Evolutionary conservation across 768 basidiomycete genomes (phyloP), one percentile per base, ranked within the genome.

Genomic region (Tylopilus sp.): DNA sequence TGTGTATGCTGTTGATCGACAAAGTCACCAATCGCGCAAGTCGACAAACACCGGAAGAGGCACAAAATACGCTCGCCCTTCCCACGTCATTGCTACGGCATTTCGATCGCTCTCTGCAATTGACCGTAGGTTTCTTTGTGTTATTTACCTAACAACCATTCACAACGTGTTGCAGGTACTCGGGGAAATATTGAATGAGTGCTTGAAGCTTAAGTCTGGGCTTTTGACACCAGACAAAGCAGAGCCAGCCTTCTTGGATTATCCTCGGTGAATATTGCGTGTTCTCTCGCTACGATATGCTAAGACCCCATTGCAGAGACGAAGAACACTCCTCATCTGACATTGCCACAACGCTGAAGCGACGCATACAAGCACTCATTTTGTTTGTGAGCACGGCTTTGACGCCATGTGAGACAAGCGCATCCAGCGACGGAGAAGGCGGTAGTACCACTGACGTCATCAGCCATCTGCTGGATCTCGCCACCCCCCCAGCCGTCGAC

Each of bases 1-100:
- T 97, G 14, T 83, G 79, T 50, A 88, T 97, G 83, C 81, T 98
- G 1, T 76, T 98, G 22, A 76, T 93, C 2, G 91, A 95, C 61
- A 91, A 87, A 60, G 75, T 79, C 4, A 79, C 84, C 10, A 89
- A 83, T 58, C 82, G 85, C 17, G 78, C 86, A 31, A 78, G 83
- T 12, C 81, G 86, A 41, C 86, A 86, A 64, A 76, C 72, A 31
- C 59, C 74, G 3, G 78, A 81, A 19, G 90, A 93, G 45, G 78
- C 79, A 7, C 76, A 76, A 41, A 73, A 66, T 37, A 77, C 84
- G 0, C 74, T 94, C 26, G 71, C 80, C 13, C 72, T 98, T 17
- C 89, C 91, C 0, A 74, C 85, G 10, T 76, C 83, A 8, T 63
- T 94, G 4, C 63, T 89, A 12, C 83, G 85, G 29, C 82, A 84